Evolutionary conservation across 2,329 filamentous ascomycete genomes (phyloP).

Genomic region (Aureobasidium sp.): DNA sequence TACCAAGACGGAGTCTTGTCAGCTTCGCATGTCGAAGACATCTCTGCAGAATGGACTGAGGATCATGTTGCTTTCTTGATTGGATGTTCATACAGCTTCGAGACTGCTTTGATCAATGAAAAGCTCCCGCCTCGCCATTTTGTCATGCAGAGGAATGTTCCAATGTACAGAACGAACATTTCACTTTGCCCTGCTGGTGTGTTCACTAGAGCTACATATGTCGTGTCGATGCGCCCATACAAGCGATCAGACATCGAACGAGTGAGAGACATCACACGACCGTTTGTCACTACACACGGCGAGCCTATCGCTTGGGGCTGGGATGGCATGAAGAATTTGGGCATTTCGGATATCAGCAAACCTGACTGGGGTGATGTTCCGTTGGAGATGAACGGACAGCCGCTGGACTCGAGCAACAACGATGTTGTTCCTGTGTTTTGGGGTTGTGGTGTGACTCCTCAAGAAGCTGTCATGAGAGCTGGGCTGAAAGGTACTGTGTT

Average conservation of each 20-base stretch:
- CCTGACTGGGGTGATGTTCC: constrained; percentile 52
- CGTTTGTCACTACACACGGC: constrained; percentile 51
- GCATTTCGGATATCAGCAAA: constrained; percentile 44
- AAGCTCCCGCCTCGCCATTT: constrained; percentile 47
- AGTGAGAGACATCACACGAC: constrained; percentile 48
- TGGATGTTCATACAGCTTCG: constrained; percentile 58
- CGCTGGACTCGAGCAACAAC: constrained; percentile 26
- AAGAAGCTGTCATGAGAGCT: constrained; percentile 53
- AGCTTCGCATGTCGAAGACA: constrained; percentile 32
- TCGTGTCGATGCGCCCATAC: constrained; percentile 59
- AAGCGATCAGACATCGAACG: constrained; percentile 38
- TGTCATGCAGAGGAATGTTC: constrained; percentile 41
- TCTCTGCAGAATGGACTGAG: constrained; percentile 45
- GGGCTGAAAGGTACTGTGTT: constrained; percentile 48
- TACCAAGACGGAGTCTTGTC: constrained; percentile 43
- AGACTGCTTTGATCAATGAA: constrained; percentile 44
- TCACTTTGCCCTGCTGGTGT: constrained; percentile 50
- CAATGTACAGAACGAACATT: constrained; percentile 54
- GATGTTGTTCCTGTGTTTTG: constrained; percentile 50
- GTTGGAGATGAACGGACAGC: constrained; percentile 23
- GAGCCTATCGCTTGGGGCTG: constrained; percentile 60
- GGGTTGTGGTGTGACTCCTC: constrained; percentile 60
- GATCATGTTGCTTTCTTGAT: constrained; percentile 56
- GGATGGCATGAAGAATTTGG: constrained; percentile 44
- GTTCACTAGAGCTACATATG: constrained; percentile 46